Conservation (phyloP, 1,139 yeast species). For the Yarrowia galli region DNA sequence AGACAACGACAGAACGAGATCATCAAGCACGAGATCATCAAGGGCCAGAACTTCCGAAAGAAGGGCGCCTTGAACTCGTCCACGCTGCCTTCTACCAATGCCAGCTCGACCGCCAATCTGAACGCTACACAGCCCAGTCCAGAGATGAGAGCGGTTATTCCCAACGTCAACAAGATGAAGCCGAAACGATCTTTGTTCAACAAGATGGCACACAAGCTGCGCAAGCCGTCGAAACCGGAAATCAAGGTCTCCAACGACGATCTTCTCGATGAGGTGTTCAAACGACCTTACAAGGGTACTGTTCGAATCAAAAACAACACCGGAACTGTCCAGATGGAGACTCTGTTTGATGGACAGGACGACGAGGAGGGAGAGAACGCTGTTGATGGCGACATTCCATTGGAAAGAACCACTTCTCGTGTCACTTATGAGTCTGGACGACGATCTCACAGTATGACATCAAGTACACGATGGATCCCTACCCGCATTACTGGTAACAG, state of each 20-base stretch:
- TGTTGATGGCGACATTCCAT: constrained; percentile 7
- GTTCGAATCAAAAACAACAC: constrained; percentile 41
- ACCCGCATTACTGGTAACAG: constrained; percentile 19
- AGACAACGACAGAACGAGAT: constrained; percentile 41
- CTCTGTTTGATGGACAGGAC: constrained; percentile 8
- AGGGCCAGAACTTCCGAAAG: constrained; percentile 33
- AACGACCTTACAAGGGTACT: constrained; percentile 48
- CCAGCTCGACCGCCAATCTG: constrained; percentile 3
- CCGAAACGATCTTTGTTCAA: constrained; percentile 15
- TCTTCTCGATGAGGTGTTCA: constrained; percentile 48
- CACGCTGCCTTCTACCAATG: background rate
- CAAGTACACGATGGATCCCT: constrained; percentile 25
- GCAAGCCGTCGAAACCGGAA: constrained; percentile 37
- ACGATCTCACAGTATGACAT: constrained; percentile 16
- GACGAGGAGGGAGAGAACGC: constrained; percentile 17
- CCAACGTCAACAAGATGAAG: background rate
- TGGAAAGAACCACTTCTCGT: constrained; percentile 13
- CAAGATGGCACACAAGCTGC: constrained; percentile 37
- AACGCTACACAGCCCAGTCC: background rate
- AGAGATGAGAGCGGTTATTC: background rate
- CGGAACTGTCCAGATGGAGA: constrained; percentile 32
- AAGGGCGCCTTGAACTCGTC: background rate
- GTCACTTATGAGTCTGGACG: constrained; percentile 19
- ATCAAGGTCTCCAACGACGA: constrained; percentile 46
- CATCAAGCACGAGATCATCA: constrained; percentile 33